Evolutionary conservation across 2,329 filamentous ascomycete species (phyloP), one percentile per base, ranked within the genome.

Genomic region (Verticillium nubilum): DNA sequence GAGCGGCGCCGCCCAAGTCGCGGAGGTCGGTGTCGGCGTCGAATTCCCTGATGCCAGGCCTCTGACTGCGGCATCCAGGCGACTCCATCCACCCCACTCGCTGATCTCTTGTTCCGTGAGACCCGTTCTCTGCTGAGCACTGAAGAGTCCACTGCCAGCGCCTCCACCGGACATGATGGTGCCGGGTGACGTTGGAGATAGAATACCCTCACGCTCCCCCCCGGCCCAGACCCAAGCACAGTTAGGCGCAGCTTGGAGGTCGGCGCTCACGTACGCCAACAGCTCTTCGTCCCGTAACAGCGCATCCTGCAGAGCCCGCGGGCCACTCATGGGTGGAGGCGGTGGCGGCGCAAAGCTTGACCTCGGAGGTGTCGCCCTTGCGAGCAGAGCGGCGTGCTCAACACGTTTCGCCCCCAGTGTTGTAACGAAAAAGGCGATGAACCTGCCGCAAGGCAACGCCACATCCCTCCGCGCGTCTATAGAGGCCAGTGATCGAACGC

Each of bases 151-250:
- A 54, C 71, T 77, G 27, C 74, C 74, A 58, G 62, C 52, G 58
- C 70, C 63, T 64, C 66, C 59, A 26, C 65, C 31, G 2, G 65
- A 59, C 35, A 50, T 59, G 29, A 59, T 61, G 15, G 61, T 61
- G 3, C 57, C 59, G 3, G 59, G 61, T 9, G 62, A 63, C 17
- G 59, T 61, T 19, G 61, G 61, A 12, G 62, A 63, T 4, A 63
- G 55, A 27, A 63, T 60, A n/a, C 67, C 62, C 50, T 81, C 80
- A 50, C 73, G 72, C 66, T 89, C 87, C 35, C 81, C 80, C 29
- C 83, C 80, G 67, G 83, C 76, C 94, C 93, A 97, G 4, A 93
- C 84, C 94, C 94, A 98, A 13, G 88, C 87, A 35, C 85, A 85
- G 57, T 92, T 88, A 0, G 82, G 80, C n/a, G 83, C 86, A 1